Base-by-base conservation (phyloP, 805 yeast genomes). In the Pichia scutulata region DNA sequence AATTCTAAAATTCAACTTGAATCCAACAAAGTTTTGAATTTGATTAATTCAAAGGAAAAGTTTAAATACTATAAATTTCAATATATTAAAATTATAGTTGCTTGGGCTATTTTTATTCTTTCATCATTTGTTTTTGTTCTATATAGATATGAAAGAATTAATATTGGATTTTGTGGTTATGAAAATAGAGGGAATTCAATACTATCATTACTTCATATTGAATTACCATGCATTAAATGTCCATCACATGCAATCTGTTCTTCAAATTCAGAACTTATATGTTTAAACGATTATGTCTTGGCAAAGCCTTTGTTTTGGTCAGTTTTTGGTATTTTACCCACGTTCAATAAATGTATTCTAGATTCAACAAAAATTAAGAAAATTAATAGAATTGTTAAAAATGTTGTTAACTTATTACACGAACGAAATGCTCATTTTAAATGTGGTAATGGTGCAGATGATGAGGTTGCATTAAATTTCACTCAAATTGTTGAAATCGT, bases 221-320 rank as follows among this genome's bases (percentile, higher is more conserved):
- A 74, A 43, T 92, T 96, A 3, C 48, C 58, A 0, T 92, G 99
- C 68, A 69, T 80, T 3, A 78, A 78, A 18, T 92, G 98, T 64
- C 98, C 98, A 1, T 76, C 74, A 2, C 84, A 90, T 66, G 93
- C 90, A 0, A 70, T 81, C 43, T 92, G 98, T 66, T 82, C 74
- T 57, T 78, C 82, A 23, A 65, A 74, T 46, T 72, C 88, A 55
- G 70, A 76, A 50, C 60, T 87, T 2, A 78, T 75, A 47, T 92
- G 99, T 66, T 82, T 78, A 57, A 84, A 82, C 39, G 97, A 86
- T 56, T 86, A 72, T 59, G 68, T 78, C 36, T 70, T 71, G 28
- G 61, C 63, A 37, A 71, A 74, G 47, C 83, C 84, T 7, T 75
- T 82, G 74, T 73, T 80, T 56, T 70, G 77, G 41, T 66, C 80